These are phyloP conservation scores for Silene latifolia DNA, from an alignment of 148 eudicot species.

Conservation along the genomic window DNA sequence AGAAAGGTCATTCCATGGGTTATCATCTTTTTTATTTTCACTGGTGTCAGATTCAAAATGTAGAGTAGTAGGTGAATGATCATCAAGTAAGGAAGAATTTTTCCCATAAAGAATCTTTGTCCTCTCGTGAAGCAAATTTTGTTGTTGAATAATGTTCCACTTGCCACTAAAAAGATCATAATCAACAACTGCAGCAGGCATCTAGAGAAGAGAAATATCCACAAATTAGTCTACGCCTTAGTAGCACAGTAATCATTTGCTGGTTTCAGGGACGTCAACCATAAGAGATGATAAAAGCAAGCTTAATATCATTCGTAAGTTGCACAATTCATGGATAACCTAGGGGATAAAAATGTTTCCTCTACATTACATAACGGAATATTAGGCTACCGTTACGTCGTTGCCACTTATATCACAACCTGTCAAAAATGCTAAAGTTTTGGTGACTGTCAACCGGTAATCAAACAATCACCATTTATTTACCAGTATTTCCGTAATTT, in stretches of 20 bases:
- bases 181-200: conserved; percentile 96
- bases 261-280: neutral
- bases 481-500: too few species aligned
- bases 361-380: too few species aligned
- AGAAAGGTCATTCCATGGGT: conserved; percentile 77
- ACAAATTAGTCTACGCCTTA: neutral
- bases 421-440: too few species aligned
- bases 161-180: conserved; percentile 71
- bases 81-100: conserved; percentile 38
- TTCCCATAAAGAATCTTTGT: conserved; percentile 74
- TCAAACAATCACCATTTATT: too few species aligned
- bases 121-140: conserved; percentile 79
- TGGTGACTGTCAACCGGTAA: too few species aligned
- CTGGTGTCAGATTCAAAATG: conserved; percentile 29
- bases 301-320: neutral
- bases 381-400: too few species aligned
- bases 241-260: neutral
- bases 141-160: conserved; percentile 91
- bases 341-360: too few species aligned
- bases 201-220: conserved; percentile 38
- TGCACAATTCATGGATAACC: too few species aligned
- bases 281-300: neutral
- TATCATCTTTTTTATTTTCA: conserved; percentile 30
- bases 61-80: conserved; percentile 24
- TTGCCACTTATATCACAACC: too few species aligned